Conservation (phyloP, 1,284 basidiomycete genomes). For the Ceraceosorus bombacis region DNA sequence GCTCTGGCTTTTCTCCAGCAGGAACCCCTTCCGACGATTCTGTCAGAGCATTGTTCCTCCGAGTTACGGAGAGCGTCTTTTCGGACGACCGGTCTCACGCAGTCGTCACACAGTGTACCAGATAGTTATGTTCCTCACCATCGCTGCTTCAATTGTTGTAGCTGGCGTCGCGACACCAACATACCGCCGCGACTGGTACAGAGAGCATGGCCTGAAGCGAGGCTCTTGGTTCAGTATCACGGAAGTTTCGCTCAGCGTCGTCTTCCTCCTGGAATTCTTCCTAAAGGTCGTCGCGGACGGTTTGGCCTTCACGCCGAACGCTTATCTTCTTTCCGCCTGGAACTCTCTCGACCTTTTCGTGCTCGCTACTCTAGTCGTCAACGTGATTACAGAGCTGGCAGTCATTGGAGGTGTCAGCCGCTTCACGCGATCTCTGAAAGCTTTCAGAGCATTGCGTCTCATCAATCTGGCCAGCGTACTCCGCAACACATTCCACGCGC, state of each 20-base stretch:
- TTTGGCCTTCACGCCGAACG: conserved; percentile 76
- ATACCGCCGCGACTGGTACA: conserved; percentile 72
- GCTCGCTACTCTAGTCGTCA: conserved; percentile 71
- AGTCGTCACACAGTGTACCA: conserved; percentile 68
- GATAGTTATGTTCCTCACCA: conserved; percentile 64
- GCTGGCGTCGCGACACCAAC: conserved; percentile 77
- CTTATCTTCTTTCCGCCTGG: conserved; percentile 85
- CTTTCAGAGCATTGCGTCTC: conserved; percentile 76
- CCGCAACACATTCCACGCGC: conserved; percentile 81
- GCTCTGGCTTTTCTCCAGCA: conserved; percentile 82
- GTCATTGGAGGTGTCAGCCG: conserved; percentile 69
- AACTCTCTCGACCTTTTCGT: conserved; percentile 85
- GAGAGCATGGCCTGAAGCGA: conserved; percentile 57
- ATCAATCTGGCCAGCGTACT: conserved; percentile 66
- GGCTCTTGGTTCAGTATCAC: conserved; percentile 82
- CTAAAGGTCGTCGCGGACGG: conserved; percentile 92
- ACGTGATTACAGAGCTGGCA: conserved; percentile 68
- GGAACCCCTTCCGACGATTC: conserved; percentile 63
- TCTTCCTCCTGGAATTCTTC: conserved; percentile 74
- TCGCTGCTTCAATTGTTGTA: conserved; percentile 75
- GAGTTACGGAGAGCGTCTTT: conserved; percentile 69
- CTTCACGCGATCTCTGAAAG: conserved; percentile 77
- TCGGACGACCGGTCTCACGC: conserved; percentile 38
- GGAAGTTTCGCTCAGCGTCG: conserved; percentile 67
- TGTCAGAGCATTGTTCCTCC: conserved; percentile 81